Evolutionary conservation across 495 filamentous ascomycete genomes (phyloP).

Genomic region (Lasiosphaeria ovina): DNA sequence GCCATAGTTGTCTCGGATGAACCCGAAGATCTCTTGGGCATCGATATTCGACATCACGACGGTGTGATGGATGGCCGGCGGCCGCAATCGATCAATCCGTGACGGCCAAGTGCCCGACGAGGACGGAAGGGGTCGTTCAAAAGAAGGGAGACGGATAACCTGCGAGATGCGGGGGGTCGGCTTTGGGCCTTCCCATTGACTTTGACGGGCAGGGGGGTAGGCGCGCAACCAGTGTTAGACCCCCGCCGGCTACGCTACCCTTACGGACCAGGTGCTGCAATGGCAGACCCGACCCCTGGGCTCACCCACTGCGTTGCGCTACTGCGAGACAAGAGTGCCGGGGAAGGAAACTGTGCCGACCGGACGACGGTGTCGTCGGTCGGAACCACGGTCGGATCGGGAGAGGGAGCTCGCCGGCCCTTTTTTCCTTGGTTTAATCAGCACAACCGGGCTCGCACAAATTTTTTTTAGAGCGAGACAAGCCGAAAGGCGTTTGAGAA

Average conservation of each 20-base stretch:
- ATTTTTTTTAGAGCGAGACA: too few relatives aligned
- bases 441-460: too few relatives aligned
- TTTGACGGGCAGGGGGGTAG: background rate
- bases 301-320: background rate
- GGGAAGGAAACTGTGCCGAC: too few relatives aligned
- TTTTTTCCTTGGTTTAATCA: too few relatives aligned
- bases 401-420: too few relatives aligned
- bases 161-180: background rate
- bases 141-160: background rate
- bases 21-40: background rate
- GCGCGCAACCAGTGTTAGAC: background rate
- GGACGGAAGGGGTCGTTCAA: background rate
- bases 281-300: constrained; percentile 6
- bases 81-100: background rate
- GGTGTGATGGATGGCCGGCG: background rate
- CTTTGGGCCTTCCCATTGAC: too few relatives aligned
- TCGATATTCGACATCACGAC: background rate
- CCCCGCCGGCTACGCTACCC: background rate
- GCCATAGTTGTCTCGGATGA: background rate
- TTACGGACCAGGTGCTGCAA: background rate
- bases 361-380: too few relatives aligned
- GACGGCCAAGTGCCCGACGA: background rate
- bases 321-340: too few relatives aligned
- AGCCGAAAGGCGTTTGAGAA: too few relatives aligned
- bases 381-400: too few relatives aligned